Base-by-base conservation (phyloP, 2,329 filamentous ascomycete species). In the Dendryphion nanum region DNA sequence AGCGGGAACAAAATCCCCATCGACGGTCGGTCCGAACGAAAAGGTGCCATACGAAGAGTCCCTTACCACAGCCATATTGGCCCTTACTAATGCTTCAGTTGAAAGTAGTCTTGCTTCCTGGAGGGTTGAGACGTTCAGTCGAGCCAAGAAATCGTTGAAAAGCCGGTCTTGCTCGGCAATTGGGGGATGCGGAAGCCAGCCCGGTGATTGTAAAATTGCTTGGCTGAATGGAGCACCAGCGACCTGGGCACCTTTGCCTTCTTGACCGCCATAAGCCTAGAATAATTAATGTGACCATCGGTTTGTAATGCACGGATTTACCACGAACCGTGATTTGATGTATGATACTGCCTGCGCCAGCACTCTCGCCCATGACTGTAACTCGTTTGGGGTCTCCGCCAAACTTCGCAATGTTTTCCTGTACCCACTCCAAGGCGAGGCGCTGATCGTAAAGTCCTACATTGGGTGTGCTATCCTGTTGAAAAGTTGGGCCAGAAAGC, bases 341-440 rank as follows among this genome's bases (percentile, higher is more conserved):
- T 59, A 77, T 68, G 40, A 81, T 70, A 3, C 70, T 74, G 0
- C 74, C 75, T 6, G 65, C 76, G 18, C 77, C 76, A 6, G 77
- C 42, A 74, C 61, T 5, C 75, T 75, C 16, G 40, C 32, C 66
- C 18, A 46, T 45, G 14, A 68, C 42, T 2, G 57, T 61, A 2
- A 61, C 55, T 19, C 39, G 34, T 2, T 15, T 13, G 4, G 68
- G 51, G 41, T 79, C 71, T 5, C 76, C 76, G 4, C 76, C 75
- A 46, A 79, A 79, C 2, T 68, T 54, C 31, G 69, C 44, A 33
- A 77, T 73, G 41, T 77, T 68, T 15, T 68, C 54, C 20, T 71
- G 57, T 0, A 74, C 66, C 75, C 75, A 79, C 48, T 74, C 61
- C 14, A 75, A 51, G 0, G 73, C 74, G 5, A 70, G 48, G 4